A percentile compares a stretch with the other conserved stretches of the same genome.
phyloP scores from a whole-genome alignment of 116 monocot genomes.

The Papilionanthe hybrid region DNA sequence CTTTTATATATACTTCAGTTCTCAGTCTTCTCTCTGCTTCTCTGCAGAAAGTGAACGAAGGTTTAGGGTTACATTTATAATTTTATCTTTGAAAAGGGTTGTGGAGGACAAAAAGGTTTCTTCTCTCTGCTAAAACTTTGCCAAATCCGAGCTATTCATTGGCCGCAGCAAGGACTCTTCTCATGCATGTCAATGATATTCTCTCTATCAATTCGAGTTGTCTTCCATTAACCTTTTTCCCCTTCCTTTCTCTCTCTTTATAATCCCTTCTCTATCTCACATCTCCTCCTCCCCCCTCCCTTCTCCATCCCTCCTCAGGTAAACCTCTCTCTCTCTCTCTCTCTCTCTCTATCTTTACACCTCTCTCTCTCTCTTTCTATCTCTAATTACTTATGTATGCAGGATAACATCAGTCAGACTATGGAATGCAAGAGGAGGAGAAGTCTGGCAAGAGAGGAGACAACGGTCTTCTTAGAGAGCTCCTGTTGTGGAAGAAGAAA shows the following conservation, averaged over 20 bases:
- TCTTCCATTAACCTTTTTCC: background rate
- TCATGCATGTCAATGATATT: conserved; percentile 6
- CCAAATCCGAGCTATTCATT: background rate
- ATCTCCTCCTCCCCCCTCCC: background rate
- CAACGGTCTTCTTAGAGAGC: background rate
- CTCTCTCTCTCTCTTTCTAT: background rate
- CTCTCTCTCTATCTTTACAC: background rate
- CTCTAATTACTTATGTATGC: background rate
- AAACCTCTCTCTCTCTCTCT: background rate
- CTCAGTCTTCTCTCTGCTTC: background rate
- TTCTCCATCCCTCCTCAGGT: background rate
- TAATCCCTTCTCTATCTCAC: background rate
- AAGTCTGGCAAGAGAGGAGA: background rate
- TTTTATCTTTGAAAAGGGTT: background rate
- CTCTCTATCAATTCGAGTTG: background rate
- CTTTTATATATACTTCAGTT: background rate
- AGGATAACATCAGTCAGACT: background rate
- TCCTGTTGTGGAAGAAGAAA: background rate
- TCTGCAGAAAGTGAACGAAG: background rate
- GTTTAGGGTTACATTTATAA: background rate
- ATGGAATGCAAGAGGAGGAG: background rate
- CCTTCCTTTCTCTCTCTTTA: background rate
- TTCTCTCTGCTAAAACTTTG: background rate
- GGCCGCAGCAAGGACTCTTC: background rate
- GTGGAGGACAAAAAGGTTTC: conserved; percentile 1